Conservation (phyloP, 108 stramenopile genomes). For the Nitzschia inconspicua region DNA sequence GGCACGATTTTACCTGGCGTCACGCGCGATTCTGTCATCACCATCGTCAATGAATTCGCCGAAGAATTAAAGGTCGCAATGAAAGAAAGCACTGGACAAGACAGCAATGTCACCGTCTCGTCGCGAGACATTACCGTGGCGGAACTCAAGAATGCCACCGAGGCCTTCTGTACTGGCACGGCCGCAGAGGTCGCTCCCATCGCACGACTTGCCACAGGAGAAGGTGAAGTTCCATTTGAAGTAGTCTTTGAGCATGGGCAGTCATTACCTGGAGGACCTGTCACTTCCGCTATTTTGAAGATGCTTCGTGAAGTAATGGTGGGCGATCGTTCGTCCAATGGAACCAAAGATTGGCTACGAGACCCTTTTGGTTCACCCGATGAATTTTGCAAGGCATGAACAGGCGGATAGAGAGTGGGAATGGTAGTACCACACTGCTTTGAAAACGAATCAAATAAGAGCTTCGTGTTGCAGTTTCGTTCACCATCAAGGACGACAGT, state of each 20-base stretch:
- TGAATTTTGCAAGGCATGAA: slow-evolving; percentile 51
- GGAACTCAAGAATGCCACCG: slow-evolving; percentile 68
- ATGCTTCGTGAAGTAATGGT: slow-evolving; percentile 73
- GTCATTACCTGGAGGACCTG: slow-evolving; percentile 57
- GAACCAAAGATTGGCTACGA: slow-evolving; percentile 61
- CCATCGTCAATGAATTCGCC: slow-evolving; percentile 50
- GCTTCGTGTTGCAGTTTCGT: too few species aligned
- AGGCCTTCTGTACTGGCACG: slow-evolving; percentile 79
- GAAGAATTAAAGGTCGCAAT: slow-evolving; percentile 61
- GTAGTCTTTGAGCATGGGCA: slow-evolving; percentile 55
- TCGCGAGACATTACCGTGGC: slow-evolving; percentile 72
- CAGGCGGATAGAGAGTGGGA: too few species aligned
- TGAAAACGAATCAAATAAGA: too few species aligned
- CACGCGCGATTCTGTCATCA: slow-evolving; percentile 70
- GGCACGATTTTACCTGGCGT: slow-evolving; percentile 82
- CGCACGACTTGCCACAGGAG: slow-evolving; percentile 64
- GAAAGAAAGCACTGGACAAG: slow-evolving; percentile 48
- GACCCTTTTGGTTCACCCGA: slow-evolving; percentile 60
- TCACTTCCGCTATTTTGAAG: slow-evolving; percentile 55
- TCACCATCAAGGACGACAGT: too few species aligned
- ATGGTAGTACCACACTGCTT: too few species aligned
- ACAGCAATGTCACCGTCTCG: slow-evolving; percentile 42
- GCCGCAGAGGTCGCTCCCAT: slow-evolving; percentile 80
- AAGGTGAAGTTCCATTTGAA: slow-evolving; percentile 47
- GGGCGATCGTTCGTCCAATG: slow-evolving; percentile 40